Conservation (phyloP, 345 rosid genomes). For the Tarenaya hassleriana region DNA sequence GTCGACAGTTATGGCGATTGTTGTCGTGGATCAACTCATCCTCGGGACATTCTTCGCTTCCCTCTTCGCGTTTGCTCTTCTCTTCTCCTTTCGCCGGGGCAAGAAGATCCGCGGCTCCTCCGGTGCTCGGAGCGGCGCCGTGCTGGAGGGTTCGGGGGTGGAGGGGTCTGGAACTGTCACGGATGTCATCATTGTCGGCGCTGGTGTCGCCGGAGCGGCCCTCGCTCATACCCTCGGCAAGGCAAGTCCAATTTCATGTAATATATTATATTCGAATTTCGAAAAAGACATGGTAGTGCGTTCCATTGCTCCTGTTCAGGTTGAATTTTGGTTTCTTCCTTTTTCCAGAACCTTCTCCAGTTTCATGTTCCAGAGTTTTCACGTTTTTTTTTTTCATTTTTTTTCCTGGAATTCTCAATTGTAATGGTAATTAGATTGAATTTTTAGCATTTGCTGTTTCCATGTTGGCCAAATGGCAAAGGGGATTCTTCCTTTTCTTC, state of each 20-base stretch:
- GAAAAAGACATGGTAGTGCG: too few species aligned
- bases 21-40: constrained; percentile 14
- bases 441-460: not conserved
- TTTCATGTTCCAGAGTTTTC: not conserved
- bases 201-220: constrained; percentile 85
- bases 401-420: constrained; percentile 1
- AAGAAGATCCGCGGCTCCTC: not conserved
- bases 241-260: constrained; percentile 25
- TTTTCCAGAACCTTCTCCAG: too few species aligned
- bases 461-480: too few species aligned
- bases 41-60: constrained; percentile 20
- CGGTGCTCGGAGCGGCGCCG: not conserved
- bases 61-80: constrained; percentile 11
- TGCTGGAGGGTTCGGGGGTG: not conserved
- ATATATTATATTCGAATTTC: not conserved
- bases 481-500: not conserved
- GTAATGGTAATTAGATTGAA: not conserved
- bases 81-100: constrained; percentile 23
- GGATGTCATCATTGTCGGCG: constrained; percentile 71
- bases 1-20: not conserved
- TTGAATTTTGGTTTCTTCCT: not conserved
- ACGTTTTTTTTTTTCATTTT: constrained; percentile 5
- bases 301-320: not conserved
- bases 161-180: constrained; percentile 20
- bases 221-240: constrained; percentile 76